Evolutionary conservation across 2,329 filamentous ascomycete species (phyloP).

Genomic region (Pseudogymnoascus sp.): DNA sequence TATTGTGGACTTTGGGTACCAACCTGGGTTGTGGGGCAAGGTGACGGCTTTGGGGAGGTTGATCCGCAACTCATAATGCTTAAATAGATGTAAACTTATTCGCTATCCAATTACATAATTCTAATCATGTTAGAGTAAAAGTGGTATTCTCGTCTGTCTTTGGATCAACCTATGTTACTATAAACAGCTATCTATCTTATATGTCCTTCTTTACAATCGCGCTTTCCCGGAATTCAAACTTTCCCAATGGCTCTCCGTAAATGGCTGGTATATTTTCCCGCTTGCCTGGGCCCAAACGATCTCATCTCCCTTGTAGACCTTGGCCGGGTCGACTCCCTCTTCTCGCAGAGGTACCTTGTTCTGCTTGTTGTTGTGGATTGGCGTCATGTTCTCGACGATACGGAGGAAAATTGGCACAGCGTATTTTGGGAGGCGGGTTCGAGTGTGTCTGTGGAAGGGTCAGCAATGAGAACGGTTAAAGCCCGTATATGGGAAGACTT

Average conservation of each 20-base stretch:
- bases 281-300: slow-evolving; percentile 51
- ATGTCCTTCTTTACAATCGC: slow-evolving; percentile 31
- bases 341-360: slow-evolving; percentile 64
- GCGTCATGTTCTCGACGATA: slow-evolving; percentile 47
- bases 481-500: slow-evolving; percentile 12
- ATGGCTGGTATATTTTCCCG: slow-evolving; percentile 51
- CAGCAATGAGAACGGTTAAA: not conserved
- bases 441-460: slow-evolving; percentile 36
- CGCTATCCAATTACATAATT: slow-evolving; percentile 6
- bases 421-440: slow-evolving; percentile 58
- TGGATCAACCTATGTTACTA: not conserved
- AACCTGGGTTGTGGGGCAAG: slow-evolving; percentile 27
- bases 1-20: slow-evolving; percentile 55
- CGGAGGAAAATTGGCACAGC: slow-evolving; percentile 69
- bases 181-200: not conserved
- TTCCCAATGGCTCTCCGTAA: slow-evolving; percentile 51
- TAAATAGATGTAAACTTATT: slow-evolving; percentile 5
- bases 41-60: slow-evolving; percentile 25
- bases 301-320: slow-evolving; percentile 34
- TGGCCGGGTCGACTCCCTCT: slow-evolving; percentile 54
- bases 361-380: slow-evolving; percentile 73
- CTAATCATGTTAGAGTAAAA: not conserved
- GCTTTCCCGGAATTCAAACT: slow-evolving; percentile 36
- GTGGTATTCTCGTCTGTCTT: not conserved
- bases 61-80: slow-evolving; percentile 22